Conservation (phyloP, 129 eudicot genomes). For the Erigeron canadensis region DNA sequence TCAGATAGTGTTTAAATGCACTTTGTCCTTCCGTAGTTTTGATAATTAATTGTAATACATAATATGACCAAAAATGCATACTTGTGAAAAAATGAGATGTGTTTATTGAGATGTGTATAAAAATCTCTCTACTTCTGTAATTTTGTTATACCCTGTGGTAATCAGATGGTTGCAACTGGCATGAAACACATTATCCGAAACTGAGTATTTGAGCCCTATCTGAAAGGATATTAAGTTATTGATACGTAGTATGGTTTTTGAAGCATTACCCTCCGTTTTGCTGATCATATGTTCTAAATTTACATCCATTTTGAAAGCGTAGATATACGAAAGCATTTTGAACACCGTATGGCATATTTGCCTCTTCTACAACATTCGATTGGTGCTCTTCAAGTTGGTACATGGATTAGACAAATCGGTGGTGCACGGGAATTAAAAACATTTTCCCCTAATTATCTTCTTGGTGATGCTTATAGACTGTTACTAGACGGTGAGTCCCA, state of each 20-base stretch:
- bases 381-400: slow-evolving; percentile 57
- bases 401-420: slow-evolving; percentile 52
- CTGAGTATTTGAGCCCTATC: too few relatives aligned
- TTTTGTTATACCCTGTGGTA: background rate
- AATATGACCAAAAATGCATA: background rate
- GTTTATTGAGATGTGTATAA: background rate
- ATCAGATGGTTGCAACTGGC: background rate
- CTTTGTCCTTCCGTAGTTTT: background rate
- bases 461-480: slow-evolving; percentile 49
- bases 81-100: background rate
- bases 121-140: background rate
- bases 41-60: background rate
- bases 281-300: slow-evolving; percentile 20
- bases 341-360: slow-evolving; percentile 38
- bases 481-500: slow-evolving; percentile 45
- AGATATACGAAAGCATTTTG: slow-evolving; percentile 68
- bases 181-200: too few relatives aligned
- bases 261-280: background rate
- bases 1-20: background rate
- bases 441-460: slow-evolving; percentile 39
- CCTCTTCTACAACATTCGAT: slow-evolving; percentile 60
- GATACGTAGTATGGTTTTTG: too few relatives aligned
- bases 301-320: slow-evolving; percentile 23
- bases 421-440: slow-evolving; percentile 44
- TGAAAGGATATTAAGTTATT: too few relatives aligned